Conservation (phyloP, 352 stramenopile genomes). For the Pythium rhizo-oryzae region DNA sequence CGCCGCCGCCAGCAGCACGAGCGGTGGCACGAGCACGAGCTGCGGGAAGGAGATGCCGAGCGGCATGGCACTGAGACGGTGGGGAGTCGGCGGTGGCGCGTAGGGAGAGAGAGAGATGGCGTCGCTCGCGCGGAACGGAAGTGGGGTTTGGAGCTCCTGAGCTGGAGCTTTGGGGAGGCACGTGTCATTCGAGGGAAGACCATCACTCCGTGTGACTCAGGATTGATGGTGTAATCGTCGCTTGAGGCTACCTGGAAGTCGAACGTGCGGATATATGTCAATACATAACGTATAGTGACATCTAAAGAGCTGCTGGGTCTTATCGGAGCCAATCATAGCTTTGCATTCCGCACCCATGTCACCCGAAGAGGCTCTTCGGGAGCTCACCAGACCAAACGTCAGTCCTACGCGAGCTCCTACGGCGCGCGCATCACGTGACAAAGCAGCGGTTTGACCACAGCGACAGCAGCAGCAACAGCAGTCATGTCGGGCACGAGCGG, state of each 20-base stretch:
- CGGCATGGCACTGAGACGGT: constrained; percentile 24
- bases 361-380: too few species aligned
- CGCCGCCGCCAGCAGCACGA: constrained; percentile 64
- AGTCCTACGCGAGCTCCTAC: too few species aligned
- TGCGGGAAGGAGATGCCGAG: constrained; percentile 47
- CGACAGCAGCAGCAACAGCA: neutral
- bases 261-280: neutral
- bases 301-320: constrained; percentile 7
- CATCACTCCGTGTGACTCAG: neutral
- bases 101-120: neutral
- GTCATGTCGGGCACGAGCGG: constrained; percentile 37
- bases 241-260: neutral
- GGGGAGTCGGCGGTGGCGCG: neutral
- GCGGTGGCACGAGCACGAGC: constrained; percentile 68
- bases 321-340: constrained; percentile 28
- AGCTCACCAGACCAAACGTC: neutral
- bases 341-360: constrained; percentile 27
- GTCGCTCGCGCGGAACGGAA: neutral
- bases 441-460: neutral
- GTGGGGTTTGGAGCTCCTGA: neutral
- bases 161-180: neutral
- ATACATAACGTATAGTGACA: too few species aligned
- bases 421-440: too few species aligned
- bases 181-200: neutral
- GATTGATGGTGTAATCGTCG: too few species aligned